Conservation (phyloP, 805 yeast species). For the Ogataea pini region DNA sequence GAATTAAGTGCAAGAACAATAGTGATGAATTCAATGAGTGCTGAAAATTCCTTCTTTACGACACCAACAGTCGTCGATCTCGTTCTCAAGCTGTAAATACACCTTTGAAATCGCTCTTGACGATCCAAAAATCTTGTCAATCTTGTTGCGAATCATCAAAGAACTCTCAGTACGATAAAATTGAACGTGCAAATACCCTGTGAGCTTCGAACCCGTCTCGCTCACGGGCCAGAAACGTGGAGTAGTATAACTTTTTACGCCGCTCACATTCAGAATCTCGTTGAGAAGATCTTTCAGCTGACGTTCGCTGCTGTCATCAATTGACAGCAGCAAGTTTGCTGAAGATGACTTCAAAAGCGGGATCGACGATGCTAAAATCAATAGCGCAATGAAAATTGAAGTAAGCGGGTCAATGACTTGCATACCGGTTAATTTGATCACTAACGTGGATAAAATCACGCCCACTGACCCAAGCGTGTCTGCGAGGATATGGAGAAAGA, state of each 20-base stretch:
- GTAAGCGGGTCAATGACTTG: constrained; percentile 91
- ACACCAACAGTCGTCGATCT: constrained; percentile 43
- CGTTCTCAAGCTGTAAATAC: constrained; percentile 39
- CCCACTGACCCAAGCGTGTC: constrained; percentile 97
- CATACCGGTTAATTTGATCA: constrained; percentile 66
- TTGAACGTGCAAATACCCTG: constrained; percentile 86
- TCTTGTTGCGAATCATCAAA: constrained; percentile 26
- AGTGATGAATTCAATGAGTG: too few relatives aligned
- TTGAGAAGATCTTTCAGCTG: constrained; percentile 62
- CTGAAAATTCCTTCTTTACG: constrained; percentile 33
- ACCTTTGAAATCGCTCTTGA: constrained; percentile 27
- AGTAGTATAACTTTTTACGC: constrained; percentile 80
- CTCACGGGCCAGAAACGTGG: constrained; percentile 88
- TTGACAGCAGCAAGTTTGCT: constrained; percentile 62
- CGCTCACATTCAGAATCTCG: constrained; percentile 69
- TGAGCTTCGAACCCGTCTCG: constrained; percentile 39
- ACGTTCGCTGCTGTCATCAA: constrained; percentile 56
- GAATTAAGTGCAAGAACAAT: too few relatives aligned
- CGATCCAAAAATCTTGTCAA: constrained; percentile 30
- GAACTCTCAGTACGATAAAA: constrained; percentile 44
- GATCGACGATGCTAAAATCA: constrained; percentile 78
- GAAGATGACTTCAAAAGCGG: constrained; percentile 86
- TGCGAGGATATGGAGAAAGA: constrained; percentile 89
- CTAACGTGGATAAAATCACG: constrained; percentile 84
- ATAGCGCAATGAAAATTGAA: constrained; percentile 78